Conservation (phyloP, 192 early-diverging fungal genomes). For the Umbelopsis vinacea region DNA sequence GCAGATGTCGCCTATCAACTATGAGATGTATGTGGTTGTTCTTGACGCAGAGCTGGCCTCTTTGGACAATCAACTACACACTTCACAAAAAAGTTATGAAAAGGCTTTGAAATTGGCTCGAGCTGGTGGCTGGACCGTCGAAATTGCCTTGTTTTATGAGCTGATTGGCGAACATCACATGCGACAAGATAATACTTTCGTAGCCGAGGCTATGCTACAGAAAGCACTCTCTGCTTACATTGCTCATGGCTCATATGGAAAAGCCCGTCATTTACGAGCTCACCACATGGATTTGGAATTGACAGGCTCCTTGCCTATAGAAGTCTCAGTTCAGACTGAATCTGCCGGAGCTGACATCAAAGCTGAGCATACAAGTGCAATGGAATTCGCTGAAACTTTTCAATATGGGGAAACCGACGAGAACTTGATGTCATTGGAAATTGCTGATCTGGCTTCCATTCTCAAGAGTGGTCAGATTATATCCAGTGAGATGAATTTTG, state of each 20-base stretch:
- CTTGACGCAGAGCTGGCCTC: slow-evolving; percentile 38
- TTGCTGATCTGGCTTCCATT: slow-evolving; percentile 41
- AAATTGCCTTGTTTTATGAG: slow-evolving; percentile 33
- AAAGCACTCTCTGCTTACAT: slow-evolving; percentile 27
- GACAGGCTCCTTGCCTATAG: background rate
- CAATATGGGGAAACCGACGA: slow-evolving; percentile 28
- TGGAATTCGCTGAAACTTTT: background rate
- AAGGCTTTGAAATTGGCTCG: slow-evolving; percentile 31
- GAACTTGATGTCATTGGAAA: slow-evolving; percentile 36
- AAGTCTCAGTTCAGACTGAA: slow-evolving; percentile 28
- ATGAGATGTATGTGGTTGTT: slow-evolving; percentile 21
- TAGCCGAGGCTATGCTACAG: slow-evolving; percentile 28
- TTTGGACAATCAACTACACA: background rate
- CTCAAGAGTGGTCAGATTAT: slow-evolving; percentile 45
- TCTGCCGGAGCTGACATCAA: slow-evolving; percentile 9
- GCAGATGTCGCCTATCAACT: slow-evolving; percentile 1
- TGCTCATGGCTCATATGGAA: slow-evolving; percentile 33
- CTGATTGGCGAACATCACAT: slow-evolving; percentile 35
- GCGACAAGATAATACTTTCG: slow-evolving; percentile 17
- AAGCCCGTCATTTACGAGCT: slow-evolving; percentile 22
- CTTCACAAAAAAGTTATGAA: slow-evolving; percentile 26
- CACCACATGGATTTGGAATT: background rate
- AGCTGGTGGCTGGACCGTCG: slow-evolving; percentile 27
- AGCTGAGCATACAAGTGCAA: background rate
- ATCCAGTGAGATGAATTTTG: slow-evolving; percentile 49